Percentiles rank a stretch among this genome's conserved stretches.
Evolutionary conservation across 495 filamentous ascomycete genomes (phyloP).

Genomic region (Pyrenula massariospora): DNA sequence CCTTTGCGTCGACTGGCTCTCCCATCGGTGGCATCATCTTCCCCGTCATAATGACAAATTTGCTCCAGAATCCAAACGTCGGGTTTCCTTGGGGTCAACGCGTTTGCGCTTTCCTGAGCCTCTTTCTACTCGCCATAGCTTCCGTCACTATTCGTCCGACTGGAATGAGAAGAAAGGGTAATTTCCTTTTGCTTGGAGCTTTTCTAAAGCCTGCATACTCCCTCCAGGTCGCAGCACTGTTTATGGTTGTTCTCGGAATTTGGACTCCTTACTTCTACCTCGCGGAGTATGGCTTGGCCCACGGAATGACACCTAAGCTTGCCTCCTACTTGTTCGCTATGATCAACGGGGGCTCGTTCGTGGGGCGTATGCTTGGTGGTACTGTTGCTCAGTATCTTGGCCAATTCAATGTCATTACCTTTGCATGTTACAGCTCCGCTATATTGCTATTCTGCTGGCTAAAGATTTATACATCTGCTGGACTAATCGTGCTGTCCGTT

Average conservation of each 20-base stretch:
- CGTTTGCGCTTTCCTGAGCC: constrained; percentile 48
- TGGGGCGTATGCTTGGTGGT: constrained; percentile 15
- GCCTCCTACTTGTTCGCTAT: constrained; percentile 25
- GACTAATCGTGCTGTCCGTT: too few species aligned
- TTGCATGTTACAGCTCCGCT: constrained; percentile 6
- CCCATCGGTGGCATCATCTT: constrained; percentile 21
- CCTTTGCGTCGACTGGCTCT: constrained; percentile 23
- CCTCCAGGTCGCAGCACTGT: constrained; percentile 25
- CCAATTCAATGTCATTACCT: constrained; percentile 11
- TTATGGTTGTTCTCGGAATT: constrained; percentile 37
- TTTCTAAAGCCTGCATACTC: constrained; percentile 8
- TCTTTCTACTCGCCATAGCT: constrained; percentile 29
- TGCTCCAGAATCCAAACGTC: constrained; percentile 11
- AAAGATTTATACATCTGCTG: too few species aligned
- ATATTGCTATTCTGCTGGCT: constrained; percentile 14
- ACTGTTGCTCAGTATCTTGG: constrained; percentile 17
- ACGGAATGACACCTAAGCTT: constrained; percentile 33
- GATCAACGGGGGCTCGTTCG: constrained; percentile 18
- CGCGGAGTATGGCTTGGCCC: constrained; percentile 33
- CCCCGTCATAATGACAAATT: constrained; percentile 13
- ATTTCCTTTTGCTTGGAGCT: neutral
- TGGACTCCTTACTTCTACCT: constrained; percentile 48
- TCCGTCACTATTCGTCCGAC: constrained; percentile 19
- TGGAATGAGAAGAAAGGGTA: constrained; percentile 2
- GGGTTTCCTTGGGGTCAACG: constrained; percentile 55